These are phyloP conservation scores for Solanum hybrid DNA, from an alignment of 305 asterid genomes.

Conservation along the genomic window DNA sequence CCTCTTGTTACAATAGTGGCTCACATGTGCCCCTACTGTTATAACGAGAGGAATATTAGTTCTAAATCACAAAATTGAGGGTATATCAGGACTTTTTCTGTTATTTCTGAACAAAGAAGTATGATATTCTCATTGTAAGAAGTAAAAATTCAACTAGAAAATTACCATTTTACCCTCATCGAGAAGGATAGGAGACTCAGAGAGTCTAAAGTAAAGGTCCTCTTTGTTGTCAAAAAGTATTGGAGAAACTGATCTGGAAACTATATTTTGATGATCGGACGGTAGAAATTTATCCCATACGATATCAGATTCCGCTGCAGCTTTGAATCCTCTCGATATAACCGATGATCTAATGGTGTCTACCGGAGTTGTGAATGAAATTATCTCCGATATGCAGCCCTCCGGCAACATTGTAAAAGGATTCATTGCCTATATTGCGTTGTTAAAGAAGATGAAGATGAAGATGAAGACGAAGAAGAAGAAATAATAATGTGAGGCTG, in stretches of 20 bases:
- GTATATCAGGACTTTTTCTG: no score
- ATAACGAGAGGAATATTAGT: no score
- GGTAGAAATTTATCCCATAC: constrained; percentile 38
- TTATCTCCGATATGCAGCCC: constrained; percentile 22
- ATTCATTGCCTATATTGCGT: neutral
- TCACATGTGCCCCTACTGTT: rapidly evolving
- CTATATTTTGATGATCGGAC: constrained; percentile 18
- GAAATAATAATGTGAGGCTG: neutral
- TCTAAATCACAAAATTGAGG: neutral
- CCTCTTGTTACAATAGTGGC: neutral
- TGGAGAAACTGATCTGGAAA: constrained; percentile 7
- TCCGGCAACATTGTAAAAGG: constrained; percentile 13
- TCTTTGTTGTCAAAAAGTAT: neutral
- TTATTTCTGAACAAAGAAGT: neutral
- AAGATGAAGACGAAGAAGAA: neutral
- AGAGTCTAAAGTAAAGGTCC: constrained; percentile 16
- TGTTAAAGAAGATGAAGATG: neutral
- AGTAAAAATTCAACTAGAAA: neutral
- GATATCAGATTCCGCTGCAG: constrained; percentile 31
- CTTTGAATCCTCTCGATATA: constrained; percentile 20
- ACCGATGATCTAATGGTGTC: constrained; percentile 27
- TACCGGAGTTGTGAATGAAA: constrained; percentile 24
- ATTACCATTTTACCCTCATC: constrained; percentile 15
- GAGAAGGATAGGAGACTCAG: constrained; percentile 7
- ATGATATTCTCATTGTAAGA: neutral